Conservation (phyloP, 768 basidiomycete genomes). For the Kwoniella botswanensis region DNA sequence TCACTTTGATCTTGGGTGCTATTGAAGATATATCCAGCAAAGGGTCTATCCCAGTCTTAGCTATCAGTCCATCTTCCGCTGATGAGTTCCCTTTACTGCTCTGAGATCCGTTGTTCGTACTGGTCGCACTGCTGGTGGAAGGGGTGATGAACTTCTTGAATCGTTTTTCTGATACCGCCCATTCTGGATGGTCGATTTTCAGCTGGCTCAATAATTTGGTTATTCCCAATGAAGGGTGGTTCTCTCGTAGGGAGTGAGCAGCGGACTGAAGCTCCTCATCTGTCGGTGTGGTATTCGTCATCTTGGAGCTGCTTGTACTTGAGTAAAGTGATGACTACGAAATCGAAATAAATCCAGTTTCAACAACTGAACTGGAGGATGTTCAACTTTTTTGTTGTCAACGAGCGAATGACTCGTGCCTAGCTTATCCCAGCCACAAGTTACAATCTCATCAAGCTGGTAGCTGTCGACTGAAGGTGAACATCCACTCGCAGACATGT, state of each 20-base stretch:
- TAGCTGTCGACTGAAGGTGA: no score
- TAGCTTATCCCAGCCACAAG: neutral
- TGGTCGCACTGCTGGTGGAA: conserved; percentile 58
- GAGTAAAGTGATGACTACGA: neutral
- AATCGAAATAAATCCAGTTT: neutral
- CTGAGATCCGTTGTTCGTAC: conserved; percentile 16
- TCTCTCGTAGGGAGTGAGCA: conserved; percentile 65
- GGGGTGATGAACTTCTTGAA: conserved; percentile 63
- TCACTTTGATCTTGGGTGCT: conserved; percentile 70
- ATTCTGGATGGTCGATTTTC: conserved; percentile 67
- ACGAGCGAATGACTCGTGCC: neutral
- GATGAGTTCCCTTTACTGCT: neutral
- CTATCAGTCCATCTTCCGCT: conserved; percentile 55
- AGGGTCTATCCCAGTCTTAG: conserved; percentile 69
- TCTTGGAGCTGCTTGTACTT: neutral
- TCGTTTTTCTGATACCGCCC: conserved; percentile 84
- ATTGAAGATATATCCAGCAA: conserved; percentile 69
- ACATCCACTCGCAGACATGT: neutral
- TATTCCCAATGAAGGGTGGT: conserved; percentile 71
- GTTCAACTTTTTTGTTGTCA: neutral
- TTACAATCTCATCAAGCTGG: neutral
- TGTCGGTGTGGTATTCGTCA: conserved; percentile 58
- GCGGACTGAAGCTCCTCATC: conserved; percentile 70
- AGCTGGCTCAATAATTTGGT: conserved; percentile 72
- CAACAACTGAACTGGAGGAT: neutral